A percentile compares a stretch with the other conserved stretches of the same genome.
phyloP scores from a whole-genome alignment of 768 basidiomycete genomes.

The Phanerochaete sordida region DNA sequence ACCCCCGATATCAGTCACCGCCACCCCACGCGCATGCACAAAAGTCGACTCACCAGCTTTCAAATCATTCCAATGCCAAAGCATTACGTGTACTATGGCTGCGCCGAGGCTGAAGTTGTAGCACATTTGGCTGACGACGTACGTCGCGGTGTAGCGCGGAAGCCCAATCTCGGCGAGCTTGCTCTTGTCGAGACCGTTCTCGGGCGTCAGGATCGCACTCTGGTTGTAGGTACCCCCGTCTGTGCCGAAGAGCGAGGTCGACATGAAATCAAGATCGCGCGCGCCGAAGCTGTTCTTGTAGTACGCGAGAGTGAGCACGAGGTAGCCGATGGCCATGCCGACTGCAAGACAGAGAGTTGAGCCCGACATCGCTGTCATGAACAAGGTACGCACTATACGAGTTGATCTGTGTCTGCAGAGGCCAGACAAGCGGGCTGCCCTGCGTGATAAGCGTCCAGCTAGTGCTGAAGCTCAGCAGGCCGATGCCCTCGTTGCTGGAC shows the following conservation, averaged over 20 bases:
- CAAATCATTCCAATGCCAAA: conserved; percentile 53
- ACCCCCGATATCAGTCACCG: too few relatives aligned
- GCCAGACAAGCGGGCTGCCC: conserved; percentile 53
- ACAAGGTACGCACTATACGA: conserved; percentile 34
- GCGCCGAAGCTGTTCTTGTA: conserved; percentile 45
- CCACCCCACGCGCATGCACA: not conserved
- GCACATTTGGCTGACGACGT: conserved; percentile 43
- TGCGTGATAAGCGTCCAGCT: conserved; percentile 55
- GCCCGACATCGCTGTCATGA: not conserved
- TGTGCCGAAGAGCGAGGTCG: conserved; percentile 38
- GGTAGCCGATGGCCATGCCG: conserved; percentile 46
- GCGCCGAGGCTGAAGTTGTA: conserved; percentile 50
- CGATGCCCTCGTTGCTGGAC: conserved; percentile 49
- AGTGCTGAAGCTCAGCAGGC: conserved; percentile 42
- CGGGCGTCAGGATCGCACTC: conserved; percentile 34
- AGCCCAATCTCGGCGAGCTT: conserved; percentile 28
- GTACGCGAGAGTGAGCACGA: conserved; percentile 38
- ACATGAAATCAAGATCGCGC: conserved; percentile 44
- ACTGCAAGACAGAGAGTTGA: conserved; percentile 31
- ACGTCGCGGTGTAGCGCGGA: conserved; percentile 41
- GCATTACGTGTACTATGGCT: conserved; percentile 43
- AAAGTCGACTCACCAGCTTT: conserved; percentile 30
- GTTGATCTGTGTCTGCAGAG: conserved; percentile 48
- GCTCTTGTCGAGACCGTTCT: conserved; percentile 32
- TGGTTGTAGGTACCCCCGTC: conserved; percentile 40